A percentile compares a stretch with the other conserved stretches of the same genome.
phyloP scores from a whole-genome alignment of 441 rosid species.

The Mallotus japonicus region DNA sequence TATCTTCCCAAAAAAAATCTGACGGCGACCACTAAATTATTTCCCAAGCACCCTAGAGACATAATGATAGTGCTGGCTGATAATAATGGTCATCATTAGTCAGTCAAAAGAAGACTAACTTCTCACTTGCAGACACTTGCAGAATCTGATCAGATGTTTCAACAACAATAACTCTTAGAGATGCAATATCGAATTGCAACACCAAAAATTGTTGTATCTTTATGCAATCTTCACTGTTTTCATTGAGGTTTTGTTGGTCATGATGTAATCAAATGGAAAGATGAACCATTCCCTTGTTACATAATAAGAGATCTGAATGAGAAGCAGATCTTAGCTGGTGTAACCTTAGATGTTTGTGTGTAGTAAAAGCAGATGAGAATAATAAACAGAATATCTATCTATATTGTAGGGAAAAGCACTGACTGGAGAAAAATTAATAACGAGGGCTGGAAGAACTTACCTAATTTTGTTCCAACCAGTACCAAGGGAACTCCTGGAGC shows the following conservation, averaged over 20 bases:
- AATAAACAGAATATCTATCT: not conserved
- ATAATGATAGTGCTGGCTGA: not conserved
- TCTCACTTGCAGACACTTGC: not conserved
- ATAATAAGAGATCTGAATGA: not conserved
- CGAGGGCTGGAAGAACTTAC: conserved; percentile 37
- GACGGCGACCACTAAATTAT: not conserved
- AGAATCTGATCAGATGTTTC: not conserved
- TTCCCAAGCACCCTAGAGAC: conserved; percentile 1
- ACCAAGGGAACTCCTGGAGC: conserved; percentile 90
- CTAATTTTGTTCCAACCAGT: conserved; percentile 92
- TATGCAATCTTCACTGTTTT: not conserved
- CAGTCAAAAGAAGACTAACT: not conserved
- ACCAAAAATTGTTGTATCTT: not conserved
- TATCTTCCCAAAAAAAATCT: conserved; percentile 2
- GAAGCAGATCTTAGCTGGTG: not conserved
- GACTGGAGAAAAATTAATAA: not conserved
- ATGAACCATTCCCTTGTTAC: not conserved
- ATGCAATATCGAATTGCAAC: not conserved
- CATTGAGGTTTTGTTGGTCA: not conserved
- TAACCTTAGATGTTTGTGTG: not conserved
- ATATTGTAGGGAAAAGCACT: not conserved
- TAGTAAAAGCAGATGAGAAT: conserved; percentile 2
- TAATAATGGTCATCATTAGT: not conserved
- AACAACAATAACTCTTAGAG: not conserved
- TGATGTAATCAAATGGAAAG: not conserved